Evolutionary conservation across 2,329 filamentous ascomycete genomes (phyloP), one percentile per base, ranked within the genome.

Genomic region (Periconia sp.): DNA sequence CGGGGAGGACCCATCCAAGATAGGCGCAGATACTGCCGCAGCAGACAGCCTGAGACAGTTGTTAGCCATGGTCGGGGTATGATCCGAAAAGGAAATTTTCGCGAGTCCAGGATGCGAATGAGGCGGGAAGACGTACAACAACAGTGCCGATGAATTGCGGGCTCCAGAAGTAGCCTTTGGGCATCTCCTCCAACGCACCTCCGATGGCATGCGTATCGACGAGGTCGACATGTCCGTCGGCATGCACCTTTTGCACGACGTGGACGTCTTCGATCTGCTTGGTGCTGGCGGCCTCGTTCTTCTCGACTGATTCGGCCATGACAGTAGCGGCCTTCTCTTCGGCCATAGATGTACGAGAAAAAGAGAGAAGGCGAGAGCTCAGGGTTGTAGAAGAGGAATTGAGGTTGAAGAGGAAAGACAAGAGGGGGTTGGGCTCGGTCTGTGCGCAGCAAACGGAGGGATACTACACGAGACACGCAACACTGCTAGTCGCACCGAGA

Each of bases 191-290:
- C 4, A 69, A 42, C 3, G 72, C 68, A 7, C 73, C 73, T 5
- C 74, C 74, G n/a, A 76, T 56, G 29, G 72, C 73, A 22, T 72
- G 62, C 3, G 65, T 52, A 46, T 75, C 73, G 45, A 76, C 61
- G 36, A 71, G 66, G 57, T 75, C 70, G 36, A 76, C 55, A 10
- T 67, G 67, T 17, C 73, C 73, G 48, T 76, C 74, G 9, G 70
- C 64, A 43, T 74, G 64, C 7, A 63, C 50, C 26, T 50, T 58
- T 41, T 61, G 55, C 15, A 64, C 56, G 12, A 56, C 56, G 31
- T 58, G 45, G 15, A 59, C 43, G 19, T 56, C 47, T 29, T 56
- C 51, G 24, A 47, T 26, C 3, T 55, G 40, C 15, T 44, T 30
- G 16, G 29, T 36, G 2, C 16, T 18, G 4, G 22, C 28, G 4